phyloP scores from a whole-genome alignment of 345 rosid genomes.

The Syzygium oleosum region DNA sequence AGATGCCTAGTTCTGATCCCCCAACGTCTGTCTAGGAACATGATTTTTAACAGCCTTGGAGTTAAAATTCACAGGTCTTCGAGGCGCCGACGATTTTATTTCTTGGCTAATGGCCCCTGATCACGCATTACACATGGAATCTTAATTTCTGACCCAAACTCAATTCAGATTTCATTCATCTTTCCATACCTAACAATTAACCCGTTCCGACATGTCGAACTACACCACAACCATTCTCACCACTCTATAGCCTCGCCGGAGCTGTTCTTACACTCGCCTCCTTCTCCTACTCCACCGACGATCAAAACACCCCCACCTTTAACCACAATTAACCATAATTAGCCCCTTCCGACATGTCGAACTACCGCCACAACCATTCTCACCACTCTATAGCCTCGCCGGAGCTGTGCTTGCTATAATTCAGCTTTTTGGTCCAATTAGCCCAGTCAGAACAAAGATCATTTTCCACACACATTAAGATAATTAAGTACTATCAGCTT shows the following conservation, averaged over 20 bases:
- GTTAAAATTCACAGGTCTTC: background rate
- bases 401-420: background rate
- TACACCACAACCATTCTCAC: background rate
- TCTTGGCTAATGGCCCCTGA: background rate
- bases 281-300: background rate
- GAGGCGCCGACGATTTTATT: background rate
- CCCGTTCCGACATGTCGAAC: background rate
- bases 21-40: background rate
- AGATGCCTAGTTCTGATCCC: background rate
- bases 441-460: background rate
- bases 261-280: background rate
- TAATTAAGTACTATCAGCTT: background rate
- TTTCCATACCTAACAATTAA: background rate
- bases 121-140: background rate
- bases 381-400: too few relatives aligned
- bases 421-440: background rate
- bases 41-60: background rate
- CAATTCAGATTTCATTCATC: background rate
- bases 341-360: too few relatives aligned
- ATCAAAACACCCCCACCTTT: too few relatives aligned
- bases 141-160: background rate
- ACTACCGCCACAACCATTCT: too few relatives aligned
- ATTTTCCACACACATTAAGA: background rate
- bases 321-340: too few relatives aligned
- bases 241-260: background rate